Conservation (phyloP, 148 eudicot species). For the Simmondsia chinensis region DNA sequence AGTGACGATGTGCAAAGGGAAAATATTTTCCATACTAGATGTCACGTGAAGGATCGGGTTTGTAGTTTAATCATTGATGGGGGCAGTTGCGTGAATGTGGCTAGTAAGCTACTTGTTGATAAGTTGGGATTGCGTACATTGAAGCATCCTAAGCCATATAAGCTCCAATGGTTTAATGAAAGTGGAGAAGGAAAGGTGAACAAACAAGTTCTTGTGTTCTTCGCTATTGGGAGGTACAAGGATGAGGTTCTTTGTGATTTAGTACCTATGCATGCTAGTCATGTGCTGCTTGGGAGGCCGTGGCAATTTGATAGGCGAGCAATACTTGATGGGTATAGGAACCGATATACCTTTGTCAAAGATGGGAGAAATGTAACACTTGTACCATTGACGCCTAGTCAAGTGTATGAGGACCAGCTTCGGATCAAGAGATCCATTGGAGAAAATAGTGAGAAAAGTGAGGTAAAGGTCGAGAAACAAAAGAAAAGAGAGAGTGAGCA, state of each 20-base stretch:
- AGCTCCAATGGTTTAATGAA: background rate
- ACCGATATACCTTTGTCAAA: too few species aligned
- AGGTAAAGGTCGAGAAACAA: too few species aligned
- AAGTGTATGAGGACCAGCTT: too few species aligned
- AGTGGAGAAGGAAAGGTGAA: background rate
- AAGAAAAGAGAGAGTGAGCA: too few species aligned
- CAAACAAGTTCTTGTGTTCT: background rate
- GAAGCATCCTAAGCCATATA: background rate
- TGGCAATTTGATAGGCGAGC: slow-evolving; percentile 4
- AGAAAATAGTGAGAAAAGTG: too few species aligned
- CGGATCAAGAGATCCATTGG: too few species aligned
- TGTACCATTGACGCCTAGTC: too few species aligned
- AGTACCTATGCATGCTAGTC: background rate
- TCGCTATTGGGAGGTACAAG: background rate
- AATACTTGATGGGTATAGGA: too few species aligned
- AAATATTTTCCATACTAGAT: background rate
- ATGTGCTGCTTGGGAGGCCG: background rate
- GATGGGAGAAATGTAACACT: too few species aligned
- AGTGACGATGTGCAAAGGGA: background rate
- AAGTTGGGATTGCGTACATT: background rate
- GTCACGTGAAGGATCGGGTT: background rate
- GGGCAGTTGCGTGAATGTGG: background rate
- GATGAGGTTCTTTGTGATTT: slow-evolving; percentile 7
- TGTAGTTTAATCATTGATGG: background rate
- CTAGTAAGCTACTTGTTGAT: background rate